Percentiles rank a stretch among this genome's conserved stretches.
These are phyloP conservation scores for Deakozyma indianensis DNA, from an alignment of 805 yeast species.

Conservation along the genomic window DNA sequence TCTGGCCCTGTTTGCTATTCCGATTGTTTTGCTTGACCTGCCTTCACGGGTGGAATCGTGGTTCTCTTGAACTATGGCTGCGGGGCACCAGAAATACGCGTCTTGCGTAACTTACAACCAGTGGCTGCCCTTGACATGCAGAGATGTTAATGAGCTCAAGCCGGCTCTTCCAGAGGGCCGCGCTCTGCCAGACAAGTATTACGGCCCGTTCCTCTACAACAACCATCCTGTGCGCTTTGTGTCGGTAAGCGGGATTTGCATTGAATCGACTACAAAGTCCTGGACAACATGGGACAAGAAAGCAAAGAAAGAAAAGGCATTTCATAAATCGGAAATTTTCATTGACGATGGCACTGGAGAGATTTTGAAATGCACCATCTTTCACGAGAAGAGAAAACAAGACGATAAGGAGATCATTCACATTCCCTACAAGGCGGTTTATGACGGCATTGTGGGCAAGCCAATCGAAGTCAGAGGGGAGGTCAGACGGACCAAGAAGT, in stretches of 20 bases:
- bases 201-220: background rate
- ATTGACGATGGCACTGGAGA: background rate
- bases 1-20: too few species aligned
- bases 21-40: too few species aligned
- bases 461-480: background rate
- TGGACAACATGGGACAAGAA: background rate
- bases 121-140: conserved; percentile 11
- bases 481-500: background rate
- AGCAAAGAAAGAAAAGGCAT: background rate
- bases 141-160: conserved; percentile 6
- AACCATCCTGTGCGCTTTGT: background rate
- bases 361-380: background rate
- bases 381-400: too few species aligned
- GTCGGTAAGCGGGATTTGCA: background rate
- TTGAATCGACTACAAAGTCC: background rate
- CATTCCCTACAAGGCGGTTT: too few species aligned
- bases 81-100: too few species aligned
- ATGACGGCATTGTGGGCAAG: too few species aligned
- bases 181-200: background rate
- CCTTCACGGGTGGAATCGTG: too few species aligned
- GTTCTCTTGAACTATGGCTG: too few species aligned
- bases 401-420: too few species aligned
- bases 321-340: background rate
- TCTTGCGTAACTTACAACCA: too few species aligned
- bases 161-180: conserved; percentile 4